Evolutionary conservation across 805 yeast genomes (phyloP).

Genomic region (Tetrapisispora arboricola): DNA sequence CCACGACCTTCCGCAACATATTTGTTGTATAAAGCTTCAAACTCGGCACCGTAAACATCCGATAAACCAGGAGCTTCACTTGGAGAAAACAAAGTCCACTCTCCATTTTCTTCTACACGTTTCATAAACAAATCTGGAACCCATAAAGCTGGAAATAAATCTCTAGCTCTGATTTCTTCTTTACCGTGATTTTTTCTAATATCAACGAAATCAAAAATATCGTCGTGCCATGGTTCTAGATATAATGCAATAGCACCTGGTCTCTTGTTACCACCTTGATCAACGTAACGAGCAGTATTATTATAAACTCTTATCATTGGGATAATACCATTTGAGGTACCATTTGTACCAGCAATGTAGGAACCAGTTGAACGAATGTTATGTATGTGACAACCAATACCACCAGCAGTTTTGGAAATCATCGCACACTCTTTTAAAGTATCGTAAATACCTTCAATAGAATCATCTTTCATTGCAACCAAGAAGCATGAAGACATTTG

Average conservation of each 20-base stretch:
- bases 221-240: slow-evolving; percentile 96
- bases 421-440: slow-evolving; percentile 82
- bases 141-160: slow-evolving; percentile 89
- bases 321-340: slow-evolving; percentile 81
- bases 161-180: slow-evolving; percentile 89
- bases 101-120: slow-evolving; percentile 65
- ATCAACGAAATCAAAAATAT: slow-evolving; percentile 76
- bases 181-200: slow-evolving; percentile 90
- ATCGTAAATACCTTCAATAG: slow-evolving; percentile 89
- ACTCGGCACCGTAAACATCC: slow-evolving; percentile 79
- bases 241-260: slow-evolving; percentile 96
- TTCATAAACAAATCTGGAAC: slow-evolving; percentile 90
- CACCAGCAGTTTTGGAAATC: slow-evolving; percentile 92
- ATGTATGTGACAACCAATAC: slow-evolving; percentile 83
- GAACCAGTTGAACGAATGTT: slow-evolving; percentile 83
- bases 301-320: slow-evolving; percentile 97
- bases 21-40: slow-evolving; percentile 54
- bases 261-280: slow-evolving; percentile 96
- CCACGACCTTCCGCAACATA: slow-evolving; percentile 68
- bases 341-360: slow-evolving; percentile 84
- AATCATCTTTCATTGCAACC: slow-evolving; percentile 85
- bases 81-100: slow-evolving; percentile 89
- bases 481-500: slow-evolving; percentile 89
- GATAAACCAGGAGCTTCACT: slow-evolving; percentile 77
- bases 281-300: slow-evolving; percentile 93